Percentiles rank a stretch among this genome's conserved stretches.
Conservation (phyloP, 371 early-diverging fungal genomes). For the Zopfochytrium polystomum region DNA sequence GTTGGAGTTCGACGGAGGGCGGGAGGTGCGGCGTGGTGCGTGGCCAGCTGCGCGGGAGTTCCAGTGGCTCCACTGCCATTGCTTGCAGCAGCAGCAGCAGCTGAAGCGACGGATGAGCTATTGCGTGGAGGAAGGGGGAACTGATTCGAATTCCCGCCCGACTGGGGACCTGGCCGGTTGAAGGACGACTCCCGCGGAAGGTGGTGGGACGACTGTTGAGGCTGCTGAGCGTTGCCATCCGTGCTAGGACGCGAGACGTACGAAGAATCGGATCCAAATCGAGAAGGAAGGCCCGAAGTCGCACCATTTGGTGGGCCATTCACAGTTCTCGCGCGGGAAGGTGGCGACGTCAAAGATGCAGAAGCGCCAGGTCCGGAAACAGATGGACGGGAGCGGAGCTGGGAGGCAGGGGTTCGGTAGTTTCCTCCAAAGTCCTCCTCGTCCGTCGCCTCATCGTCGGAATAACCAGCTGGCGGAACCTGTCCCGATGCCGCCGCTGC, state of each 20-base stretch:
- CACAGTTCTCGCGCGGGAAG: too few relatives aligned
- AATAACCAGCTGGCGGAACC: constrained; percentile 16
- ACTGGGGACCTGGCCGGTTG: too few relatives aligned
- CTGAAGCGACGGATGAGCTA: neutral
- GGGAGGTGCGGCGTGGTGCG: constrained; percentile 1
- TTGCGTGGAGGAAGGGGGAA: neutral
- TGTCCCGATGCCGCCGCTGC: constrained; percentile 21
- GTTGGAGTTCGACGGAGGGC: constrained; percentile 22
- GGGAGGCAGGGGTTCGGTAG: neutral
- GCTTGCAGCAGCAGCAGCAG: neutral
- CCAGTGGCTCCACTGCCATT: neutral
- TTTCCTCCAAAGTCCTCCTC: too few relatives aligned
- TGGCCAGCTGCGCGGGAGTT: neutral
- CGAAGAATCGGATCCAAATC: neutral
- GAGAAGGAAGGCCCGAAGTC: constrained; percentile 11
- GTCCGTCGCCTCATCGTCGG: constrained; percentile 17
- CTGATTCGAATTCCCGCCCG: too few relatives aligned
- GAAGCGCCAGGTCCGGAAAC: neutral
- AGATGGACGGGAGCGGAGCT: too few relatives aligned
- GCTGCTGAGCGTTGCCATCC: neutral
- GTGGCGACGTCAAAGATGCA: constrained; percentile 1
- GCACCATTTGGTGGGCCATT: too few relatives aligned
- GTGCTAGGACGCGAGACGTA: neutral
- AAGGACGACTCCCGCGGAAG: too few relatives aligned
- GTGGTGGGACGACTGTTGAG: neutral